Percentiles rank a stretch among this genome's conserved stretches.
Conservation (phyloP, 2,329 filamentous ascomycete genomes). For the Ceratocystis colombiana region DNA sequence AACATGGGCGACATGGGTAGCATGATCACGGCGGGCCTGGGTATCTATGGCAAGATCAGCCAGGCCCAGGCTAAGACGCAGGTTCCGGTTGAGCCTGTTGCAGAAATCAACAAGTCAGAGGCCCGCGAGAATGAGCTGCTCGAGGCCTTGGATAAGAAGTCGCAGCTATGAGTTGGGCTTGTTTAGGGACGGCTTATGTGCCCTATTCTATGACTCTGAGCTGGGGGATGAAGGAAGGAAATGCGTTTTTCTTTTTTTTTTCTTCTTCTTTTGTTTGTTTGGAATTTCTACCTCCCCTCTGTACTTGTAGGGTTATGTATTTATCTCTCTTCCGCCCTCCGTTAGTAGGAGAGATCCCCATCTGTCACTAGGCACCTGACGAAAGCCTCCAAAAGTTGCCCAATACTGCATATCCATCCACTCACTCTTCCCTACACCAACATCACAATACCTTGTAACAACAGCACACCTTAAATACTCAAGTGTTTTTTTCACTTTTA, state of each 20-base stretch:
- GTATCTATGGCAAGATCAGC: slow-evolving; percentile 88
- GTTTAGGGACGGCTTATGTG: not conserved
- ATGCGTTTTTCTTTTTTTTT: not conserved
- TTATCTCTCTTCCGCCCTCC: not conserved
- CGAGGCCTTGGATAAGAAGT: slow-evolving; percentile 35
- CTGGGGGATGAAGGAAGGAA: not conserved
- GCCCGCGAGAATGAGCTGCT: slow-evolving; percentile 36
- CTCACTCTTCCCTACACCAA: not conserved
- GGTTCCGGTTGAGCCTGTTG: slow-evolving; percentile 26
- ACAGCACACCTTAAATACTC: slow-evolving; percentile 1
- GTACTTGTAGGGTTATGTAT: not conserved
- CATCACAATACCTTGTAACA: slow-evolving; percentile 9
- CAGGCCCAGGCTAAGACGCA: slow-evolving; percentile 58
- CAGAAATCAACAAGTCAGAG: slow-evolving; percentile 24
- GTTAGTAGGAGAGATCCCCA: not conserved
- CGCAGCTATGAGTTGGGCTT: slow-evolving; percentile 26
- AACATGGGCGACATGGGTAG: slow-evolving; percentile 93
- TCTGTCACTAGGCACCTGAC: not conserved
- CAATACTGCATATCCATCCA: not conserved
- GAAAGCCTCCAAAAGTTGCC: not conserved
- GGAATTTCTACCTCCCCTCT: not conserved
- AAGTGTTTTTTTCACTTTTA: not conserved
- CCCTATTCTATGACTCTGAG: not conserved
- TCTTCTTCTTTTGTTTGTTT: not conserved
- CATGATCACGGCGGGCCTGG: slow-evolving; percentile 94